Base-by-base conservation (phyloP, 495 filamentous ascomycete species). In the Parathielavia hyrcaniae region DNA sequence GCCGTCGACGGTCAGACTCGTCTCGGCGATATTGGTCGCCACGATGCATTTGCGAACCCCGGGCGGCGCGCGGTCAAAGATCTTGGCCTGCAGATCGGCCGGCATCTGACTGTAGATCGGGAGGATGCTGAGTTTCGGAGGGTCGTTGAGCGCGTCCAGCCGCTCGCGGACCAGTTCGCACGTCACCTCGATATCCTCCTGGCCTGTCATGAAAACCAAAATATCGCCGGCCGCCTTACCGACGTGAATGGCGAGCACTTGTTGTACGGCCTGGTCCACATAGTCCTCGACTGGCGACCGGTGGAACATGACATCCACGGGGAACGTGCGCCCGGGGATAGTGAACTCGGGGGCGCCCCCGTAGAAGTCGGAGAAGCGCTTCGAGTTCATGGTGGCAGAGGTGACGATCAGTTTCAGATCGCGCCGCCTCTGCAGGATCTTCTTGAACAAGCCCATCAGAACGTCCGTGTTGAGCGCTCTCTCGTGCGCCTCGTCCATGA, bases 91-190 rank as follows among this genome's bases (percentile, higher is more conserved):
- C 39, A 97, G 77, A 71, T 99, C 95, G 13, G 95, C 95, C 1
- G 95, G 95, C 92, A 99, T 96, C 71, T 97, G 95, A 77, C 90
- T 95, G 82, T 99, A 99, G 38, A 99, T 97, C 0, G 95, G 95
- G 20, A 99, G 80, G 45, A 99, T 96, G 66, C 87, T 91, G 34
- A 99, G 83, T 63, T 95, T 91, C 10, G 91, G 89, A 1, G 95
- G 95, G 67, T 97, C 92, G 59, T 97, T 97, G 11, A 99, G 79
- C 57, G 92, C 73, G 59, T 89, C 87, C n/a, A 99, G 71, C 34
- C 95, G 77, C 66, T 99, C 93, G 44, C 86, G 89, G 22, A 96
- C 79, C 1, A 97, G 77, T 62, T 97, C 95, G 66, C 95, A 99
- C 0, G 95, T 97, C 38, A 88, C 84, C 73, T 97, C 93, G 57